Conservation (phyloP, 73 alveolate genomes). For the Paramecium sonneborni region DNA sequence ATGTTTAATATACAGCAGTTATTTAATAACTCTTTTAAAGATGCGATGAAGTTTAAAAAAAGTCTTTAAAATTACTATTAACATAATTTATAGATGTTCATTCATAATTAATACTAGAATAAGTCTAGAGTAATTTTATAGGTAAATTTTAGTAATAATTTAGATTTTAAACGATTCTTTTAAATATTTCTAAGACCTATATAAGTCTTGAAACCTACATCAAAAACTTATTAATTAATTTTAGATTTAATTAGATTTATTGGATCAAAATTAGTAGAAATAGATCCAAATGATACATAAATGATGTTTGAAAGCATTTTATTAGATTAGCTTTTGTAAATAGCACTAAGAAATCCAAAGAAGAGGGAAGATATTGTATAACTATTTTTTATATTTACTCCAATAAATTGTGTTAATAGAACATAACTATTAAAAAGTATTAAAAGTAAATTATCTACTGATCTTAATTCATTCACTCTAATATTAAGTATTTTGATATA, state of each 20-base stretch:
- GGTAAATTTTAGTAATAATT: not conserved
- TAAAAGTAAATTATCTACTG: constrained; percentile 34
- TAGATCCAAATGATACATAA: constrained; percentile 62
- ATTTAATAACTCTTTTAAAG: constrained; percentile 44
- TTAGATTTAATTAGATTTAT: constrained; percentile 39
- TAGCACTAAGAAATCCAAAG: constrained; percentile 44
- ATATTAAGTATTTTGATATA: constrained; percentile 50
- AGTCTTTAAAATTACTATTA: constrained; percentile 55
- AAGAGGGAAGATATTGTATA: constrained; percentile 61
- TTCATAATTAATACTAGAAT: constrained; percentile 32
- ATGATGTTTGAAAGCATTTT: constrained; percentile 69
- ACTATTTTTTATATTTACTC: constrained; percentile 31
- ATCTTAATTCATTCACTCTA: constrained; percentile 25
- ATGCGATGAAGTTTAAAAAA: constrained; percentile 69
- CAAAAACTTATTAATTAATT: constrained; percentile 52
- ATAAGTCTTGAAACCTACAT: constrained; percentile 50
- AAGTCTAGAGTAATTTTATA: constrained; percentile 55
- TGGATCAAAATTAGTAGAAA: constrained; percentile 60
- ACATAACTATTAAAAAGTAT: constrained; percentile 5
- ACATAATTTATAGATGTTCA: constrained; percentile 55
- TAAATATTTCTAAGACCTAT: constrained; percentile 54
- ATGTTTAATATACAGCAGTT: constrained; percentile 12
- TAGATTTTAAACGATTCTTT: constrained; percentile 64
- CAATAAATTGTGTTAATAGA: constrained; percentile 28
- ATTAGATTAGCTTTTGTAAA: constrained; percentile 4